These are phyloP conservation scores for Yamadazyma sp. DNA, from an alignment of 1,139 yeast genomes.

Conservation along the genomic window DNA sequence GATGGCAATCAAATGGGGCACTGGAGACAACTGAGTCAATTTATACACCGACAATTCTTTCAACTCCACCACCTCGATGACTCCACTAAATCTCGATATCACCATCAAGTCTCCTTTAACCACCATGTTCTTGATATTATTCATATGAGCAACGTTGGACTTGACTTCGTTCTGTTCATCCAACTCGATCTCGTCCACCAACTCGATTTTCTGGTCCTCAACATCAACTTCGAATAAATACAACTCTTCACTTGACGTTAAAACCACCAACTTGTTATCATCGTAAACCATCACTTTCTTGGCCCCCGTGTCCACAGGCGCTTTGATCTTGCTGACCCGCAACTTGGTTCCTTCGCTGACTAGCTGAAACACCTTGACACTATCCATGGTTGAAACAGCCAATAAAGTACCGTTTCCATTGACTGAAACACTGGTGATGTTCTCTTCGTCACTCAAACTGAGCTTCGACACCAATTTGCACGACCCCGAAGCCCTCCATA, in stretches of 20 bases:
- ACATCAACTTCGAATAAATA: slow-evolving; percentile 44
- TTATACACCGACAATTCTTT: slow-evolving; percentile 41
- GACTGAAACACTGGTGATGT: slow-evolving; percentile 68
- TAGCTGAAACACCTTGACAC: slow-evolving; percentile 69
- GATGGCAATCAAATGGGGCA: slow-evolving; percentile 63
- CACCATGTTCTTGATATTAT: slow-evolving; percentile 52
- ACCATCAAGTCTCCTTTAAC: slow-evolving; percentile 50
- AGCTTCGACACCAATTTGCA: slow-evolving; percentile 63
- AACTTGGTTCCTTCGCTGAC: slow-evolving; percentile 34
- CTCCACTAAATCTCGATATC: slow-evolving; percentile 54
- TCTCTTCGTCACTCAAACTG: slow-evolving; percentile 73
- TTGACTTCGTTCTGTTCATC: slow-evolving; percentile 23
- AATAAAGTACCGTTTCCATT: slow-evolving; percentile 65
- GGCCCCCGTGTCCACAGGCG: slow-evolving; percentile 55
- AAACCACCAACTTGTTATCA: slow-evolving; percentile 48
- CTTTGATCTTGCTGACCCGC: slow-evolving; percentile 53
- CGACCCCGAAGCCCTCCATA: slow-evolving; percentile 60
- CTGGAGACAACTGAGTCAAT: slow-evolving; percentile 33
- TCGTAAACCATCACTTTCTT: slow-evolving; percentile 48
- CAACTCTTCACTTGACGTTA: slow-evolving; percentile 68
- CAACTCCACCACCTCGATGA: slow-evolving; percentile 53
- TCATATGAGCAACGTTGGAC: slow-evolving; percentile 31
- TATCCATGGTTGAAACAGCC: slow-evolving; percentile 68
- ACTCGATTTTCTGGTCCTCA: slow-evolving; percentile 23
- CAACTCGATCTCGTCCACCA: slow-evolving; percentile 43